Evolutionary conservation across 768 basidiomycete genomes (phyloP), one percentile per base, ranked within the genome.

Genomic region (Dacryopinax primogenitus): DNA sequence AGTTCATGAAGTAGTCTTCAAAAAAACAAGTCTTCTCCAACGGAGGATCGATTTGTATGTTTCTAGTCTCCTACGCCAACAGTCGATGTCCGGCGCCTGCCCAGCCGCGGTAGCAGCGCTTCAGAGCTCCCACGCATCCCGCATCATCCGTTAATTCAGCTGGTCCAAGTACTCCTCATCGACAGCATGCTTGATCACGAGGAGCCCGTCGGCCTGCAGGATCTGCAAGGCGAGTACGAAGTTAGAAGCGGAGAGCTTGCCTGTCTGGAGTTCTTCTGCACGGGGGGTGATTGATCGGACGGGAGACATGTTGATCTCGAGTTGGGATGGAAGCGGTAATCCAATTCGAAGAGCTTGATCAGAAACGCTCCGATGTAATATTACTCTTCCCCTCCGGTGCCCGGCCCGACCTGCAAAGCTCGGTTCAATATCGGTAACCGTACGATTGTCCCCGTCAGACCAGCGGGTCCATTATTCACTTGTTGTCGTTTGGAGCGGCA

Each of bases 131-230:
- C 3, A 61, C 28, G 58, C 58, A 23, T 61, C 58, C 11, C 33
- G 3, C 28, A 23, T 33, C 58, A 61, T 61, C 11, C 33, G 58
- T 30, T 61, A 21, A 30, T 61, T 61, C 4, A 61, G 58, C 23
- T 11, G 7, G 58, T 61, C 58, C 7, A 61, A 30, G 33, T 61
- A 30, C 28, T 3, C 58, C 23, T 61, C 23, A 6, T 61, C 58
- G 23, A 61, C 58, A 6, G 58, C 58, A 61, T 61, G 23, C 58
- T 61, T 30, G 33, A 61, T 61, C 58, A 61, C 16, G 11, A 61
- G 4, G 13, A 61, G 26, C 58, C 58, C 58, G n/a, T 61, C 58
- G 23, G 26, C 58, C 3, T 28, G 7, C 58, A 61, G 7, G 4
- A n/a, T n/a, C 23, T 61, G 4, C 23, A 61, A 6, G 4, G 58